Base-by-base conservation (phyloP, 108 stramenopile species). In the Nitzschia sp. region DNA sequence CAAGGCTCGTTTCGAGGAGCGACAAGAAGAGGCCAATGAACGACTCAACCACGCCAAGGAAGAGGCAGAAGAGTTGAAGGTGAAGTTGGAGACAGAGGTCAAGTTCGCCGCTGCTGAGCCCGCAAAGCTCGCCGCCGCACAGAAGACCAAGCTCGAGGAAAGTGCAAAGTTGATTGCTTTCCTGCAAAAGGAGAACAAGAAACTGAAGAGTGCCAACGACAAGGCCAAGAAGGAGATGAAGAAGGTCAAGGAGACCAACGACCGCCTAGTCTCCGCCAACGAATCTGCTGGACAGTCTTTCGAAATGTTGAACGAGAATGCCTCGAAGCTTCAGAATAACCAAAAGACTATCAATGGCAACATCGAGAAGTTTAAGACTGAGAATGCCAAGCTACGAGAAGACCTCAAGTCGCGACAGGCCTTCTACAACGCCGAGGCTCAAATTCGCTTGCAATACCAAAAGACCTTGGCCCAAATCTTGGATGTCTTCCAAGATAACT, bases 181-280 rank as follows among this genome's bases (percentile, higher is more conserved):
- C 72, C 67, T 86, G 42, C 70, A 75, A 57, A 83, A 83, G 66
- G 87, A 88, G 53, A 81, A 80, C 53, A 76, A 80, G 58, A 79
- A 80, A 71, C 57, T 84, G 37, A 71, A 71, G 64, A 77, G 72
- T 43, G 21, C 56, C 29, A 70, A 74, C 59, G 76, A 75, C 41
- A 60, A 79, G 71, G 80, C 83, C 40, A 79, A 80, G 68, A 78
- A 76, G 19, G 78, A 83, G 41, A 63, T 76, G 55, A 70, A 83
- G 71, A 77, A 79, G 67, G 57, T 86, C 26, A 81, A 82, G 67
- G 83, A 76, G 39, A 79, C 74, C 63, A 83, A 86, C 70, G 53
- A 75, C 2, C 72, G 82, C 22, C 80, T 83, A 21, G 67, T 82
- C 51, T 55, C 70, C 46, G 65, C 80, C 34, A 83, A 82, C 63